Evolutionary conservation across 306 rosid genomes (phyloP).

Genomic region (Luffa acutangula): DNA sequence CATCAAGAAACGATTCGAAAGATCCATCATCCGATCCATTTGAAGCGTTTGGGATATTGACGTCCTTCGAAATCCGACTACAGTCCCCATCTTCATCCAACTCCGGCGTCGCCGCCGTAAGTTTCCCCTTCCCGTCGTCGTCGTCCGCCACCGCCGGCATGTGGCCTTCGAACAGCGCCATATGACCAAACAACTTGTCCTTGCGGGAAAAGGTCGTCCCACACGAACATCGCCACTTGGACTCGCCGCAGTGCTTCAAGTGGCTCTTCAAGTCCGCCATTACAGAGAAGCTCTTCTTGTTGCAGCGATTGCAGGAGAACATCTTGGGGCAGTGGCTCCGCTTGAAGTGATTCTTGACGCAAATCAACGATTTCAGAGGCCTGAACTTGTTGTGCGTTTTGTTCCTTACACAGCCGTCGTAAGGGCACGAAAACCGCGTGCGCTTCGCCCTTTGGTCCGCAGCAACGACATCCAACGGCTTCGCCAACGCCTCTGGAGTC

Average conservation of each 20-base stretch:
- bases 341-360: constrained; percentile 83
- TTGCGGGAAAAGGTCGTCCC: constrained; percentile 78
- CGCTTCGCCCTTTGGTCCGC: background rate
- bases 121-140: constrained; percentile 21
- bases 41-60: background rate
- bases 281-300: constrained; percentile 66
- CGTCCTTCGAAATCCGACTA: background rate
- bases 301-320: constrained; percentile 62
- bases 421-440: constrained; percentile 64
- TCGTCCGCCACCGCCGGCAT: constrained; percentile 60
- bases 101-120: background rate
- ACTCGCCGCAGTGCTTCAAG: constrained; percentile 50
- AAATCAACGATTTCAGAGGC: constrained; percentile 58
- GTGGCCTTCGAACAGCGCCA: constrained; percentile 75
- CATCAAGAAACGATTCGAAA: constrained; percentile 34
- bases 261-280: constrained; percentile 78
- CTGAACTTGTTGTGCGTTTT: constrained; percentile 40
- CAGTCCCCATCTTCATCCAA: constrained; percentile 17
- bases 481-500: constrained; percentile 59
- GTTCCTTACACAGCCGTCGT: constrained; percentile 59
- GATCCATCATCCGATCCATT: constrained; percentile 19
- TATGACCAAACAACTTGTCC: constrained; percentile 72
- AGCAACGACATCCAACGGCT: constrained; percentile 19
- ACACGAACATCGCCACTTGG: constrained; percentile 70
- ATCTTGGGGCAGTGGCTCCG: constrained; percentile 89